Percentiles rank a stretch among this genome's conserved stretches.
Conservation (phyloP, 305 asterid species). For the Withania somnifera region DNA sequence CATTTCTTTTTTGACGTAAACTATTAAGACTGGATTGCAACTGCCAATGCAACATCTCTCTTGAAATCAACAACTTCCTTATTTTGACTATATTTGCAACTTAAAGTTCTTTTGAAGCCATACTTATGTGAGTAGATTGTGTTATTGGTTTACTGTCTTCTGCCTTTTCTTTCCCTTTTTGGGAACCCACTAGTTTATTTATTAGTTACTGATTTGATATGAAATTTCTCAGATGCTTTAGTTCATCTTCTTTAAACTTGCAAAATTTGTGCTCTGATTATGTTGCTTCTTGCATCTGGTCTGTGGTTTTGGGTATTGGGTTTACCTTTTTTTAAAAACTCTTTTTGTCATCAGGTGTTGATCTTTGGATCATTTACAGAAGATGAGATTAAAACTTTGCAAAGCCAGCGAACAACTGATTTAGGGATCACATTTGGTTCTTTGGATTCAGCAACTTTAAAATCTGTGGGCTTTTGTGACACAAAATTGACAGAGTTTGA, state of each 20-base stretch:
- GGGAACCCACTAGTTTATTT: background rate
- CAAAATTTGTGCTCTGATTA: background rate
- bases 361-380: conserved; percentile 78
- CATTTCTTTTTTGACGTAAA: background rate
- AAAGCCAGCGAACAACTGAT: conserved; percentile 30
- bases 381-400: conserved; percentile 60
- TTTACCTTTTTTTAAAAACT: background rate
- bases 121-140: background rate
- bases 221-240: background rate
- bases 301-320: background rate
- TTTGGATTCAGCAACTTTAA: conserved; percentile 48
- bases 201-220: background rate
- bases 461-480: conserved; percentile 49
- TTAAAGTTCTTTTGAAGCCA: background rate
- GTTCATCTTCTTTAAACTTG: background rate
- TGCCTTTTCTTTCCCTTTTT: background rate
- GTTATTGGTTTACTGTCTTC: background rate
- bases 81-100: background rate
- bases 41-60: background rate
- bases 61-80: background rate
- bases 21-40: background rate
- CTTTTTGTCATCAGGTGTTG: conserved; percentile 37
- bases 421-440: conserved; percentile 55
- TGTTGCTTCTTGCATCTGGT: conserved; percentile 1
- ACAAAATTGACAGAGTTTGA: conserved; percentile 17